Evolutionary conservation across 306 rosid genomes (phyloP).

Genomic region (Fragaria ananassa): DNA sequence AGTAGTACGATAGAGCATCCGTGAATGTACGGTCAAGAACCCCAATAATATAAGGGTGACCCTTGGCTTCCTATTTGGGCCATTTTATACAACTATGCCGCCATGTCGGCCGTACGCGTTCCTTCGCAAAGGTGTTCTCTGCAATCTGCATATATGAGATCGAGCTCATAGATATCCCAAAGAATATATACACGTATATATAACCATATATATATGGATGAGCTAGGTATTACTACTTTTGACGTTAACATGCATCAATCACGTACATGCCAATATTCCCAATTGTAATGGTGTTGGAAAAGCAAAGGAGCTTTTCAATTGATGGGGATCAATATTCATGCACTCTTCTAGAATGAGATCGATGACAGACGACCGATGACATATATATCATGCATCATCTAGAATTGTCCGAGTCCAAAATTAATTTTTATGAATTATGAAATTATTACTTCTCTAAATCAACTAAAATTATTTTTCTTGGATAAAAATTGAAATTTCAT

Average conservation of each 20-base stretch:
- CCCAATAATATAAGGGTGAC: conserved; percentile 19
- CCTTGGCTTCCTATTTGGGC: conserved; percentile 39
- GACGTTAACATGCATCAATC: conserved; percentile 18
- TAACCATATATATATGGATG: neutral
- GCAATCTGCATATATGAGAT: conserved; percentile 1
- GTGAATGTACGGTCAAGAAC: conserved; percentile 21
- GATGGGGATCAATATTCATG: conserved; percentile 11
- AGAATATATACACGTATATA: neutral
- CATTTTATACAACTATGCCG: conserved; percentile 20
- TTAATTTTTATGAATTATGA: neutral
- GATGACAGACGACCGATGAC: neutral
- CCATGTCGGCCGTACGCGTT: neutral
- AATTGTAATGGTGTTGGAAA: conserved; percentile 32
- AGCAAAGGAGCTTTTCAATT: conserved; percentile 35
- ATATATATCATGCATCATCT: conserved; percentile 31
- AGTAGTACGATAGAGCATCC: conserved; percentile 4
- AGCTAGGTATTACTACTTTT: neutral
- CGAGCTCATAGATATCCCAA: neutral
- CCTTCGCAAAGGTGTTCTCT: neutral
- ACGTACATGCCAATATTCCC: conserved; percentile 37
- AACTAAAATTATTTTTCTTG: neutral
- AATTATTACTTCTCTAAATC: neutral
- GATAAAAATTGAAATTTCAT: neutral
- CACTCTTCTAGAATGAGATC: conserved; percentile 1
- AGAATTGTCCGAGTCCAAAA: conserved; percentile 1